Evolutionary conservation across 345 rosid genomes (phyloP).

Genomic region (Rhodamnia argentea): DNA sequence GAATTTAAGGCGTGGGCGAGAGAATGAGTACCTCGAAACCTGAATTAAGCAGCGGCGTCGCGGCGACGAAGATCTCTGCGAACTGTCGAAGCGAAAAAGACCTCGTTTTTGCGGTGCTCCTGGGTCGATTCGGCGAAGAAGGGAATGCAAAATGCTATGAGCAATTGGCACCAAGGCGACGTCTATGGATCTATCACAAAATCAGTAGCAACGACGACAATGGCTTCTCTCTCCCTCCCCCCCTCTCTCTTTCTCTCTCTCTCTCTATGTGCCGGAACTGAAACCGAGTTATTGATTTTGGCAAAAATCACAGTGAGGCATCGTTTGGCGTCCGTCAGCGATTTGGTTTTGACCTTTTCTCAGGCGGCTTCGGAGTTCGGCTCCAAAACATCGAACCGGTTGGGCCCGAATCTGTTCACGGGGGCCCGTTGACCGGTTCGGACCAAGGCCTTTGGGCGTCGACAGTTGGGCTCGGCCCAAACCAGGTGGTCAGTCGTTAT

Average conservation of each 20-base stretch:
- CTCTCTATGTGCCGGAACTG: conserved; percentile 9
- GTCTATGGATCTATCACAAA: background rate
- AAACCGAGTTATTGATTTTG: background rate
- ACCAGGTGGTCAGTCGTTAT: background rate
- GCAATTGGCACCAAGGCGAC: background rate
- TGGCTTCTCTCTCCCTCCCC: background rate
- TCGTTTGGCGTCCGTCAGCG: conserved; percentile 18
- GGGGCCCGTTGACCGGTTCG: background rate
- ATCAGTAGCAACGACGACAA: background rate
- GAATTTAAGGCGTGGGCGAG: background rate
- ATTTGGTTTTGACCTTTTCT: background rate
- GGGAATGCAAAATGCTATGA: background rate
- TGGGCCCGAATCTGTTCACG: background rate
- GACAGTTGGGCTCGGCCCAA: background rate
- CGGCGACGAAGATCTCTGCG: background rate
- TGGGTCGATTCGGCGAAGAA: background rate
- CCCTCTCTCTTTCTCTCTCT: background rate
- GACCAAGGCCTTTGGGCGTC: background rate
- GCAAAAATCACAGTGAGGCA: background rate
- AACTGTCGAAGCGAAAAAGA: background rate
- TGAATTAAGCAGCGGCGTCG: background rate
- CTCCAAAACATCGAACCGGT: background rate
- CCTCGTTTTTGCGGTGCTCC: background rate
- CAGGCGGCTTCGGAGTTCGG: background rate
- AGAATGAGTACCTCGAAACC: background rate